phyloP scores from a whole-genome alignment of 768 basidiomycete species.

The Boletus rubroflammeus region DNA sequence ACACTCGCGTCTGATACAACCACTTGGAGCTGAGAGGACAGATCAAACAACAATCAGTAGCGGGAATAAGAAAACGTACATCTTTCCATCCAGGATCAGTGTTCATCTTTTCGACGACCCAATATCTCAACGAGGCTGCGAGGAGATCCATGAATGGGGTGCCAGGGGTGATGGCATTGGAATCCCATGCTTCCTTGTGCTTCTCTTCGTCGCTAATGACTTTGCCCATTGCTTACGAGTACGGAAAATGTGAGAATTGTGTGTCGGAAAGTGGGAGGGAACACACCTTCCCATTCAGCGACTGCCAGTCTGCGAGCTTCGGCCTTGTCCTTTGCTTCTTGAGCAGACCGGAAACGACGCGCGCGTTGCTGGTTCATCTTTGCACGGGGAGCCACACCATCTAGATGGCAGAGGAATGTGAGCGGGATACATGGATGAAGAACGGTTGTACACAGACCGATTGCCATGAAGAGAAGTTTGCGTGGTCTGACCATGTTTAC shows the following conservation, averaged over 20 bases:
- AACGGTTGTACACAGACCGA: slow-evolving; percentile 55
- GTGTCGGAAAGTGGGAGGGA: background rate
- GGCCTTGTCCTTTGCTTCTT: slow-evolving; percentile 94
- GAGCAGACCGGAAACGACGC: slow-evolving; percentile 89
- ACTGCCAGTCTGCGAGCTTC: slow-evolving; percentile 81
- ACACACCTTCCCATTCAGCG: slow-evolving; percentile 77
- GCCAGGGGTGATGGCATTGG: slow-evolving; percentile 97
- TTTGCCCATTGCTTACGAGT: slow-evolving; percentile 86
- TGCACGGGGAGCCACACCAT: slow-evolving; percentile 95
- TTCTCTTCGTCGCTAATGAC: slow-evolving; percentile 75
- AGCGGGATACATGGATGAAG: background rate
- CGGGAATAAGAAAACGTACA: slow-evolving; percentile 38
- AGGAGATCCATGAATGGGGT: slow-evolving; percentile 98
- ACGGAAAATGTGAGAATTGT: background rate
- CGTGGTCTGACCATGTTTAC: slow-evolving; percentile 96
- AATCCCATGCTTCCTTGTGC: slow-evolving; percentile 89
- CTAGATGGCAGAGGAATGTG: slow-evolving; percentile 37
- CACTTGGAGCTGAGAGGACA: slow-evolving; percentile 69
- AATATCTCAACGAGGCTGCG: slow-evolving; percentile 85
- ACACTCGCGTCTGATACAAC: slow-evolving; percentile 96
- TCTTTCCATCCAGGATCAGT: slow-evolving; percentile 95
- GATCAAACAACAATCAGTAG: background rate
- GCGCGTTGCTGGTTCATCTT: slow-evolving; percentile 99
- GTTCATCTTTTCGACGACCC: slow-evolving; percentile 95
- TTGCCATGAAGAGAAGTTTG: slow-evolving; percentile 96